Evolutionary conservation across 805 yeast species (phyloP).

Genomic region (Candida taoyuanica): DNA sequence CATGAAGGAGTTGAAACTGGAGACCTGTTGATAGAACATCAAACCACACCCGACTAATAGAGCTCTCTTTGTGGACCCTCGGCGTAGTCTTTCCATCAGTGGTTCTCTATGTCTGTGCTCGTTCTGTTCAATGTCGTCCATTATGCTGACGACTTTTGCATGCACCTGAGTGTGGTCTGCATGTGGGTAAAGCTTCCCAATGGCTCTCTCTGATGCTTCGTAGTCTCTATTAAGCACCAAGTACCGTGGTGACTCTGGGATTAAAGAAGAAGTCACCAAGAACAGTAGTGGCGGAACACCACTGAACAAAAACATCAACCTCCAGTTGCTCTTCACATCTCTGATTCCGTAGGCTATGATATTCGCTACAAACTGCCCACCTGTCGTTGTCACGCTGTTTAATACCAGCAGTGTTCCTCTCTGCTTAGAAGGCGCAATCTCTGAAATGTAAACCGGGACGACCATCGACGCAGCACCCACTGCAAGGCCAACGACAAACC

Average conservation of each 20-base stretch:
- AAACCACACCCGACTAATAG: slow-evolving; percentile 45
- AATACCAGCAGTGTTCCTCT: slow-evolving; percentile 37
- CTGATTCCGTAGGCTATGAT: slow-evolving; percentile 33
- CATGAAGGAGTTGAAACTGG: slow-evolving; percentile 63
- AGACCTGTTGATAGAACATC: slow-evolving; percentile 52
- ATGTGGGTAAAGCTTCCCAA: slow-evolving; percentile 41
- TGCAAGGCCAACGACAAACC: slow-evolving; percentile 64
- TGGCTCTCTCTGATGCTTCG: slow-evolving; percentile 36
- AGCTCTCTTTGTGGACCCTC: slow-evolving; percentile 34
- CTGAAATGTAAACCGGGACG: slow-evolving; percentile 56
- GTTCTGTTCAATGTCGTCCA: slow-evolving; percentile 33
- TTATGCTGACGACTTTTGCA: slow-evolving; percentile 42
- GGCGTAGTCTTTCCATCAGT: slow-evolving; percentile 8
- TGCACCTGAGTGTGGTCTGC: slow-evolving; percentile 39
- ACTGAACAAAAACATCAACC: slow-evolving; percentile 35
- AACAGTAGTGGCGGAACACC: slow-evolving; percentile 39
- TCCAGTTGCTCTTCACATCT: slow-evolving; percentile 32
- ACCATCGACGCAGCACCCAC: slow-evolving; percentile 70
- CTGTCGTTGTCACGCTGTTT: slow-evolving; percentile 43
- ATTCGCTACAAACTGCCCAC: slow-evolving; percentile 45
- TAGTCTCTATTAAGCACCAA: slow-evolving; percentile 31
- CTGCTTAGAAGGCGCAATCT: slow-evolving; percentile 39
- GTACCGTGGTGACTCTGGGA: slow-evolving; percentile 51
- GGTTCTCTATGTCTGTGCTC: slow-evolving; percentile 7
- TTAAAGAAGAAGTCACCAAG: slow-evolving; percentile 33